Conservation (phyloP, 164 flowering plant genomes). For the Warburgia ugandensis region DNA sequence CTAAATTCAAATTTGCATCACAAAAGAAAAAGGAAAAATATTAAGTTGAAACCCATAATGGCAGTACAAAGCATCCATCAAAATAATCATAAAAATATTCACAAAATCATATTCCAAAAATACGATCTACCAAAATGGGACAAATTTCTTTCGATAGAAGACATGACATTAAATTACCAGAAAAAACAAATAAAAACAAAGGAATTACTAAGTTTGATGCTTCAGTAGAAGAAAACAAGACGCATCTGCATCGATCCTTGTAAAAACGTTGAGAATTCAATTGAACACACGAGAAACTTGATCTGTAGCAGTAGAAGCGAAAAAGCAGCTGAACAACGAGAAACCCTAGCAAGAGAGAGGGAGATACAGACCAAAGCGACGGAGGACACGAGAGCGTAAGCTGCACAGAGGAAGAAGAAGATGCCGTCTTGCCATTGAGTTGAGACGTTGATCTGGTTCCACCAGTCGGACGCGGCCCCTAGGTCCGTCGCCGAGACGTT, state of each 20-base stretch:
- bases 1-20: too few relatives aligned
- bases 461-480: constrained; percentile 39
- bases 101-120: too few relatives aligned
- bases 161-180: background rate
- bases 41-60: too few relatives aligned
- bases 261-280: background rate
- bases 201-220: background rate
- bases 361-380: constrained; percentile 64
- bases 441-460: constrained; percentile 83
- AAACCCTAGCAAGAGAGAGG: constrained; percentile 7
- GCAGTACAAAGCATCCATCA: too few relatives aligned
- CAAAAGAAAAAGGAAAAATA: too few relatives aligned
- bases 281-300: background rate
- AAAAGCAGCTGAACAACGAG: background rate
- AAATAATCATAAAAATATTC: too few relatives aligned
- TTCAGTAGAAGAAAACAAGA: background rate
- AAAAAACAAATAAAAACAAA: too few relatives aligned
- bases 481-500: constrained; percentile 10
- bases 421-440: constrained; percentile 81
- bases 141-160: background rate
- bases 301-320: background rate
- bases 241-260: background rate
- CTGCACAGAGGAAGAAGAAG: constrained; percentile 70
- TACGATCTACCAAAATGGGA: too few relatives aligned
- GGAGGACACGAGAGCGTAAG: constrained; percentile 75